Percentiles rank a stretch among this genome's conserved stretches.
phyloP scores from a whole-genome alignment of 1,284 basidiomycete species.

The Ceraceosorus guamensis region DNA sequence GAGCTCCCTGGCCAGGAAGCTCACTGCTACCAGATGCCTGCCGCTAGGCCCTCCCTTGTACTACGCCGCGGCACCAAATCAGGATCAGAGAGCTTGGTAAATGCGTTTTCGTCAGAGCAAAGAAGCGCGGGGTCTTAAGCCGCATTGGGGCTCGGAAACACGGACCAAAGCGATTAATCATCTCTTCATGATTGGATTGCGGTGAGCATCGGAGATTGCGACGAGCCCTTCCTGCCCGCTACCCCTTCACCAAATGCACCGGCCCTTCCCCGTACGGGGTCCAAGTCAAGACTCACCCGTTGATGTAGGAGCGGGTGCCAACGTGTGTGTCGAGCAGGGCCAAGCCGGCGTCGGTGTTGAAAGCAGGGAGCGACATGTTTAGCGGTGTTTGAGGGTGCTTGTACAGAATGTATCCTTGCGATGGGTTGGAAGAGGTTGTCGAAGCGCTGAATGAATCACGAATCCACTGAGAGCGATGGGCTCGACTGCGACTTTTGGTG shows the following conservation, averaged over 20 bases:
- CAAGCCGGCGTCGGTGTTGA: conserved; percentile 35
- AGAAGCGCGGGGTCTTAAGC: conserved; percentile 49
- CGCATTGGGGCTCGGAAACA: conserved; percentile 49
- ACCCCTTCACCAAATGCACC: not conserved
- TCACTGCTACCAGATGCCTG: not conserved
- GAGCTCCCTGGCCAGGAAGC: too few species aligned
- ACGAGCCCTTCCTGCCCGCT: not conserved
- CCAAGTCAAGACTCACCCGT: conserved; percentile 35
- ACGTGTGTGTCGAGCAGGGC: conserved; percentile 40
- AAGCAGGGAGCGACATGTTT: conserved; percentile 47
- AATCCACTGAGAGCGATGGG: too few species aligned
- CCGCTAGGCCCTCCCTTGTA: not conserved
- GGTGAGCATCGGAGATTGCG: not conserved
- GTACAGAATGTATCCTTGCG: too few species aligned
- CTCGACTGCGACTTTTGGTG: too few species aligned
- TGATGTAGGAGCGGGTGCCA: conserved; percentile 43
- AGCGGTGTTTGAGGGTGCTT: too few species aligned
- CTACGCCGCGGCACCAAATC: not conserved
- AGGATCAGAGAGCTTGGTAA: conserved; percentile 44
- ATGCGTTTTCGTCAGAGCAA: conserved; percentile 45
- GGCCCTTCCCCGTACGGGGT: not conserved
- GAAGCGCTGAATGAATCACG: too few species aligned
- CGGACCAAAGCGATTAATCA: conserved; percentile 48
- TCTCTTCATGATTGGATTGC: conserved; percentile 17
- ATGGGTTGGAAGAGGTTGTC: too few species aligned